Evolutionary conservation across 23 red algal species (phyloP).

Genomic region (Chondrus crispus): DNA sequence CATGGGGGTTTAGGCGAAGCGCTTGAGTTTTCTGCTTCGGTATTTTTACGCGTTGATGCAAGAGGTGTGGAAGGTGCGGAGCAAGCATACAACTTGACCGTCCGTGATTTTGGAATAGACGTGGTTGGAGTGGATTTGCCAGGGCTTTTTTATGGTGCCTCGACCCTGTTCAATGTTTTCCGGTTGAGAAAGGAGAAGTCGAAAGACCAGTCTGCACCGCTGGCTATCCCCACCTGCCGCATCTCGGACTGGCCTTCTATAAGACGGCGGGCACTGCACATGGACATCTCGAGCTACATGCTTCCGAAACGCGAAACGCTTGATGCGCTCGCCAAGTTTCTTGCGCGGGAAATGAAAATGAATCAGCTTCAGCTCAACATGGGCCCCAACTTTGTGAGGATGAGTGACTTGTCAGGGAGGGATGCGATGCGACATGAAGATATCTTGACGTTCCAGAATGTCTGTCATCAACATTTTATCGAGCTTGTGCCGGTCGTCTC

Average conservation of each 20-base stretch:
- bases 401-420: not conserved
- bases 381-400: not conserved
- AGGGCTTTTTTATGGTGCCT: not conserved
- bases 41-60: not conserved
- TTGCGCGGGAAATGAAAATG: not conserved
- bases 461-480: not conserved
- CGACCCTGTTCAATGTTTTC: not conserved
- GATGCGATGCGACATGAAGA: not conserved
- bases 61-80: not conserved
- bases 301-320: not conserved
- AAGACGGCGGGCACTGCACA: not conserved
- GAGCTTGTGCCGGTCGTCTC: not conserved
- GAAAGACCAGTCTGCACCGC: not conserved
- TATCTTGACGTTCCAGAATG: not conserved
- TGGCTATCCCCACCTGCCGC: not conserved
- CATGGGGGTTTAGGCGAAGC: not conserved
- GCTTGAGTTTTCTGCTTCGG: not conserved
- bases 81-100: not conserved
- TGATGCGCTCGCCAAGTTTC: not conserved
- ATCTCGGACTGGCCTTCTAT: conserved; percentile 1
- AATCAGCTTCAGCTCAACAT: conserved; percentile 16
- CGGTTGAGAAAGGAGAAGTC: not conserved
- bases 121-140: not conserved
- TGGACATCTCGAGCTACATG: not conserved
- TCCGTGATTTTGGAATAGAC: not conserved